Evolutionary conservation across 208 protist genomes (phyloP), one percentile per base, ranked within the genome.

Genomic region (Acanthamoeba healyi): DNA sequence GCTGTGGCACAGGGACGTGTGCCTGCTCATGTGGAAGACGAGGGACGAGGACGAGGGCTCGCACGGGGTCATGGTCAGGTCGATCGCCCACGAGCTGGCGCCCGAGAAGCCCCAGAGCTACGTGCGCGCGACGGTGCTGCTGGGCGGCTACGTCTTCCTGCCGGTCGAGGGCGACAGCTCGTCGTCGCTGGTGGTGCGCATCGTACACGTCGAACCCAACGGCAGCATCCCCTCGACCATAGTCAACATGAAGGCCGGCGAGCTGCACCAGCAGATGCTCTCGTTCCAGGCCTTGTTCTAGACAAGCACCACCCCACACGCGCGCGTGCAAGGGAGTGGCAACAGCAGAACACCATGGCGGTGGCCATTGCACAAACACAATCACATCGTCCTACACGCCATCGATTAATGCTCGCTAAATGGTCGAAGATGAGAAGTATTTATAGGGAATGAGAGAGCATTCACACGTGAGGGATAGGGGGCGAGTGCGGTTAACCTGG

Each of bases 1-100:
- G 6, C n/a, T 92, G 86, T 92, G 86, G 86, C 86, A 92, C 58
- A n/a, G 86, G 2, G 86, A 92, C 29, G 86, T 92, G 61, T 92
- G 86, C 86, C 24, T 92, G 9, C 1, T 92, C 40, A 22, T 34
- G 7, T 54, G 26, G 24, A 77, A 29, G 34, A 49, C 24, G 56
- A 32, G 46, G 6, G 70, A 79, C 15, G 86, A 92, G 63, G 44
- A 10, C 19, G 34, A 70, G 5, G 86, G 86, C 24, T 32, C 42
- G 2, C 74, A 74, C 56, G 4, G 17, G 15, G 40, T 92, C 17
- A 0, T 74, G 10, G 24, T 40, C 54, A 74, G 54, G 58, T 92
- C 86, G 24, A 58, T 92, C 17, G 22, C 22, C 24, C 58, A 92
- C 63, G 58, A 67, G 32, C 34, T 40, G 26, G 86, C 51, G n/a